Base-by-base conservation (phyloP, 768 basidiomycete genomes). In the Serendipita sp. region DNA sequence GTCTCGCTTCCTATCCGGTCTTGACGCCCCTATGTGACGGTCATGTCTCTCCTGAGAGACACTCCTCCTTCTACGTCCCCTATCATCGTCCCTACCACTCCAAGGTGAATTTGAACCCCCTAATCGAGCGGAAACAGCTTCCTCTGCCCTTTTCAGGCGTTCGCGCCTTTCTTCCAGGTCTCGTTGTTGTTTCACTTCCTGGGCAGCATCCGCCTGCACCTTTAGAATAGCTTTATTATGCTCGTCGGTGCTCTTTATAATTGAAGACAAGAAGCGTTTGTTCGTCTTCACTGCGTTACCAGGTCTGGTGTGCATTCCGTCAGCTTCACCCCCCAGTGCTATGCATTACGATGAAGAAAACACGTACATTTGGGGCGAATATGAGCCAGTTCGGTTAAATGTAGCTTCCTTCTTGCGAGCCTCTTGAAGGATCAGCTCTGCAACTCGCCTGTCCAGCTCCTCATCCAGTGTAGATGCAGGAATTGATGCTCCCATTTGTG, bases 241-340 rank as follows among this genome's bases (percentile, higher is more conserved):
- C 64, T 94, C 94, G 71, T 96, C 94, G 3, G 96, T 96, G 68
- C 83, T 92, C 68, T 86, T 83, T 64, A 99, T 93, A 66, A 99
- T 92, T 23, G 72, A 69, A 0, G 71, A 70, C 5, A 80, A 68
- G 66, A 80, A 80, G 13, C 75, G 72, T 64, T 77, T 80, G 69
- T 80, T 78, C 2, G 94, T 74, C 68, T 81, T 84, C 0, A 91
- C 91, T 1, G 83, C 84, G 72, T 84, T 84, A 69, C 90, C 88
- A 3, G 80, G 73, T 64, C 86, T 88, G 11, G 15, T 34, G 13
- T 40, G 40, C 40, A 6, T 13, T 40, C 13, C 40, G 40, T 40
- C 13, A 40, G 40, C 40, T 40, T 40, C 40, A 6, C 40, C 23
- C 18, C 8, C 37, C 15, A 40, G 45, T 16, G 29, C 55, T 55